phyloP scores from a whole-genome alignment of 768 basidiomycete genomes.

The Cubamyces lactineus region DNA sequence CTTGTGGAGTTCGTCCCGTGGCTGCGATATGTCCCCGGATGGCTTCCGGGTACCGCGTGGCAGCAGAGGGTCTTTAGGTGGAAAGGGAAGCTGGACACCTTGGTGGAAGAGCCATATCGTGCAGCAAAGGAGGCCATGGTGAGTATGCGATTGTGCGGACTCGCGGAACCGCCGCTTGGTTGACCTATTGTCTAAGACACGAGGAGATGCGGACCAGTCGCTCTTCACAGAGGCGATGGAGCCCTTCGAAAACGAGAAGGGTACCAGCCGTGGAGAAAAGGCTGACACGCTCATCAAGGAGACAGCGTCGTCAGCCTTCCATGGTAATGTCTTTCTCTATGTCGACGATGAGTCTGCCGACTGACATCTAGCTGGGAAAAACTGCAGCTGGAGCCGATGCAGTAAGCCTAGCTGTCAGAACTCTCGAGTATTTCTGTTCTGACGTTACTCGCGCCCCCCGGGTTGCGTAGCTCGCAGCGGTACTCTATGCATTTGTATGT shows the following conservation, averaged over 20 bases:
- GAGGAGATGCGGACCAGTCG: not conserved
- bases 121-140: constrained; percentile 59
- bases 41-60: constrained; percentile 69
- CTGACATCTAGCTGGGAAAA: too few species aligned
- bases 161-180: too few species aligned
- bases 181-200: constrained; percentile 44
- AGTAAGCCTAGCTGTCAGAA: not conserved
- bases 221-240: not conserved
- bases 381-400: constrained; percentile 1
- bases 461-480: not conserved
- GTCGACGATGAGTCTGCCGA: too few species aligned
- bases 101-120: constrained; percentile 60
- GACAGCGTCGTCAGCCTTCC: constrained; percentile 4
- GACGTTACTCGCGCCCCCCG: too few species aligned
- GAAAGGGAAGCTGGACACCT: constrained; percentile 62
- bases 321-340: too few species aligned
- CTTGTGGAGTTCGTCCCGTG: too few species aligned
- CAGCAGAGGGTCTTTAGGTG: constrained; percentile 56
- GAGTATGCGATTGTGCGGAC: too few species aligned
- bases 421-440: too few species aligned
- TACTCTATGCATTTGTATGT: constrained; percentile 8
- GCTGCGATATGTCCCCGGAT: constrained; percentile 49
- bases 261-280: not conserved
- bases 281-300: constrained; percentile 6
- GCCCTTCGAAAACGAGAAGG: too few species aligned